Percentiles rank a stretch among this genome's conserved stretches.
Evolutionary conservation across 352 stramenopile species (phyloP).

Genomic region (Phytophthora citricola): DNA sequence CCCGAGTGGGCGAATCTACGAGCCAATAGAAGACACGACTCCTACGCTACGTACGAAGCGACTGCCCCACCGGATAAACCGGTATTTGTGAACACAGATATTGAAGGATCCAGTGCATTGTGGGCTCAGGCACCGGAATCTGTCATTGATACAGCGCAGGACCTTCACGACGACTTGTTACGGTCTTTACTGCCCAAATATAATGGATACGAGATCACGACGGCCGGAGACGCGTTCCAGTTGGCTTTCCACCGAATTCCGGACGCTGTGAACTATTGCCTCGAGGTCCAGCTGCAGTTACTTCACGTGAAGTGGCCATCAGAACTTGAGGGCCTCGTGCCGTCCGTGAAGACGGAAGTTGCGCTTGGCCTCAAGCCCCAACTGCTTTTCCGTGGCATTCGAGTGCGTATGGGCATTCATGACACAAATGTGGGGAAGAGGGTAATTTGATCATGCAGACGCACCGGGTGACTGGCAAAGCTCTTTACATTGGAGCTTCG

Average conservation of each 20-base stretch:
- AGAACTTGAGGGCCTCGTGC: constrained; percentile 54
- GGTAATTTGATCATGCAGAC: constrained; percentile 56
- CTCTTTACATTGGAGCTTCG: constrained; percentile 68
- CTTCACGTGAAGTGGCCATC: constrained; percentile 69
- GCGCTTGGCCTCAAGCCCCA: constrained; percentile 52
- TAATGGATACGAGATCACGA: constrained; percentile 82
- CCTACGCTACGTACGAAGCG: constrained; percentile 42
- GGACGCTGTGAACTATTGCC: constrained; percentile 70
- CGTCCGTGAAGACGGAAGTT: constrained; percentile 65
- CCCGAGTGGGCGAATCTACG: constrained; percentile 47
- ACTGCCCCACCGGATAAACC: constrained; percentile 46
- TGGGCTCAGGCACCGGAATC: constrained; percentile 62
- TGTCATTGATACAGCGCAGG: constrained; percentile 67
- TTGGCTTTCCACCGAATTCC: constrained; percentile 71
- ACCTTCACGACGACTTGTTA: constrained; percentile 71
- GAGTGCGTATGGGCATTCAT: constrained; percentile 84
- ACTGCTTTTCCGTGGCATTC: constrained; percentile 64
- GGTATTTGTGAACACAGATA: constrained; percentile 83
- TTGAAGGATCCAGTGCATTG: constrained; percentile 76
- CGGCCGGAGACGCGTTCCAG: constrained; percentile 74
- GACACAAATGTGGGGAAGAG: constrained; percentile 60
- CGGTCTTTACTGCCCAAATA: constrained; percentile 57
- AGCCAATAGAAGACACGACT: constrained; percentile 46
- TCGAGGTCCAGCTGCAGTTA: constrained; percentile 69
- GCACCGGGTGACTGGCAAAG: constrained; percentile 73